Evolutionary conservation across 495 filamentous ascomycete genomes (phyloP).

Genomic region (Podospora appendiculata): DNA sequence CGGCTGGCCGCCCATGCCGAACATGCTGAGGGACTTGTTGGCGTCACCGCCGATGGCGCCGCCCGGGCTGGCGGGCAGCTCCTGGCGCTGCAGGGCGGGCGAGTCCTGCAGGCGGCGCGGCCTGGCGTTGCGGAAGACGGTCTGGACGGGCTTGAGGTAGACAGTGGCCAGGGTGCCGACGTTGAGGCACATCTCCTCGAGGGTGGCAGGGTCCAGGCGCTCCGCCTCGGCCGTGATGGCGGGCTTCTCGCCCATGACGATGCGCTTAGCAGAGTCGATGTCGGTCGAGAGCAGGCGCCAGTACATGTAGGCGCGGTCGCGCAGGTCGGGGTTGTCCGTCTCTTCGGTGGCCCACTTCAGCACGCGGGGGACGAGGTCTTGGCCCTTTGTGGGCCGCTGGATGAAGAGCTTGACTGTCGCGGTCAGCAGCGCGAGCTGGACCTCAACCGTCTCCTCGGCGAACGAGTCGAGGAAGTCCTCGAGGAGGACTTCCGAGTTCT

Average conservation of each 20-base stretch:
- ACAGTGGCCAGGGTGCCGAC: conserved; percentile 95
- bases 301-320: conserved; percentile 98
- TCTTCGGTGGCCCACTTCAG: conserved; percentile 99
- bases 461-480: conserved; percentile 95
- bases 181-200: conserved; percentile 95
- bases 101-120: conserved; percentile 68
- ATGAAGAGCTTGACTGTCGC: conserved; percentile 98
- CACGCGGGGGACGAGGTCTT: conserved; percentile 88
- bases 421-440: conserved; percentile 89
- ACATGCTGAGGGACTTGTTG: conserved; percentile 43
- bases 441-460: conserved; percentile 87
- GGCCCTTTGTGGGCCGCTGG: conserved; percentile 89
- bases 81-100: conserved; percentile 68
- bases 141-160: conserved; percentile 94
- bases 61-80: not conserved
- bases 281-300: conserved; percentile 96
- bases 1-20: conserved; percentile 45
- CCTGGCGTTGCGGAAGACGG: conserved; percentile 90
- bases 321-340: conserved; percentile 94
- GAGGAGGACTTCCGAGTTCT: conserved; percentile 86
- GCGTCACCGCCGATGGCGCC: conserved; percentile 35
- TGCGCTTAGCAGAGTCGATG: conserved; percentile 71
- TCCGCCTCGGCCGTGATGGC: conserved; percentile 95
- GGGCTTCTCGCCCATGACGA: conserved; percentile 97
- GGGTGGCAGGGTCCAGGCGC: conserved; percentile 80